phyloP scores from a whole-genome alignment of 1,284 basidiomycete genomes.

The Microbotryum violaceum region DNA sequence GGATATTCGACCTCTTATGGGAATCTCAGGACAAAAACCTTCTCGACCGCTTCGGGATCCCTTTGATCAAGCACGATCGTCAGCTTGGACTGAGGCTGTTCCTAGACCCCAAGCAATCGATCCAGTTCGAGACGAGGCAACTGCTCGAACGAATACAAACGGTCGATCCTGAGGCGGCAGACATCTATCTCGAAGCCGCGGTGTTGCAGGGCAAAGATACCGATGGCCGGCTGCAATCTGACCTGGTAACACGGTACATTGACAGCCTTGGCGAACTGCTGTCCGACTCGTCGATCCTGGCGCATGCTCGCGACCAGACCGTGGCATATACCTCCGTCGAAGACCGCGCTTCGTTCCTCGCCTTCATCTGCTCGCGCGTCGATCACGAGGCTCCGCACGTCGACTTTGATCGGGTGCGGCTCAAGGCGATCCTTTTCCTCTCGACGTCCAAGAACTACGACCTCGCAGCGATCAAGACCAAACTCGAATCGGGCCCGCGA shows the following conservation, averaged over 20 bases:
- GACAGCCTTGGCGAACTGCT: constrained; percentile 35
- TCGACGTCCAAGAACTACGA: constrained; percentile 66
- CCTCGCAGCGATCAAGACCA: constrained; percentile 46
- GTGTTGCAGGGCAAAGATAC: constrained; percentile 61
- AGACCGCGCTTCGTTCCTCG: constrained; percentile 48
- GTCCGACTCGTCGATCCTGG: constrained; percentile 34
- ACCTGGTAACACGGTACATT: constrained; percentile 28
- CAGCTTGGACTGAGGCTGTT: constrained; percentile 60
- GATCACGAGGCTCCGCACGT: not conserved
- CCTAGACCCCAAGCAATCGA: constrained; percentile 49
- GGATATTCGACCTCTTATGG: constrained; percentile 59
- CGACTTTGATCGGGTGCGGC: constrained; percentile 50
- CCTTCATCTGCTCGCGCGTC: constrained; percentile 56
- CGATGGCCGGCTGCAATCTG: constrained; percentile 27
- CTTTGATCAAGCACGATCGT: constrained; percentile 64
- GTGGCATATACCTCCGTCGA: not conserved
- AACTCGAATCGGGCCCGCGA: constrained; percentile 47
- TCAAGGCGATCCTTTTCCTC: constrained; percentile 69
- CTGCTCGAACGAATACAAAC: constrained; percentile 40
- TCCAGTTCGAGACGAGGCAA: constrained; percentile 46
- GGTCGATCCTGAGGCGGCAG: constrained; percentile 49
- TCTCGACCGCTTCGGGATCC: constrained; percentile 66
- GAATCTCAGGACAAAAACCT: constrained; percentile 55
- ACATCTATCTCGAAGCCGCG: constrained; percentile 68
- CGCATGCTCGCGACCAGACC: constrained; percentile 22